phyloP scores from a whole-genome alignment of 768 basidiomycete genomes.

The Amanita molliuscula region DNA sequence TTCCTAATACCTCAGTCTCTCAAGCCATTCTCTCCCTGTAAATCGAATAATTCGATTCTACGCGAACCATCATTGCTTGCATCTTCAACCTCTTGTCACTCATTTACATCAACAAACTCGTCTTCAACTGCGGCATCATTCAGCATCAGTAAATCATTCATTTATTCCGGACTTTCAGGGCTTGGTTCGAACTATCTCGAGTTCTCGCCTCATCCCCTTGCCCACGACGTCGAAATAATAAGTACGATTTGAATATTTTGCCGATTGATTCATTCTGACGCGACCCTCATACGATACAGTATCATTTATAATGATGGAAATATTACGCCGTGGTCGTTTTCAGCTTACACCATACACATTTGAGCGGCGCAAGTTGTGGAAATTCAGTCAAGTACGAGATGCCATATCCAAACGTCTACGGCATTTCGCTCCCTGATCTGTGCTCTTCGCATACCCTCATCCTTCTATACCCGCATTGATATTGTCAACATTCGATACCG shows the following conservation, averaged over 20 bases:
- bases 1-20: constrained; percentile 29
- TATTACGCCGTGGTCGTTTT: constrained; percentile 50
- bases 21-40: constrained; percentile 12
- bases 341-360: constrained; percentile 36
- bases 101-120: constrained; percentile 10
- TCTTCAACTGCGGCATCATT: constrained; percentile 14
- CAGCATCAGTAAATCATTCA: constrained; percentile 26
- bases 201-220: constrained; percentile 37
- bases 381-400: constrained; percentile 29
- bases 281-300: constrained; percentile 20
- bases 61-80: constrained; percentile 8
- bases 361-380: constrained; percentile 39
- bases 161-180: constrained; percentile 41
- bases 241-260: constrained; percentile 20
- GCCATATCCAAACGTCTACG: constrained; percentile 26
- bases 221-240: constrained; percentile 42
- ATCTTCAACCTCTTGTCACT: constrained; percentile 8
- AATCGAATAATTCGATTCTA: constrained; percentile 12
- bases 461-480: background rate
- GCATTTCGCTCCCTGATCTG: constrained; percentile 18
- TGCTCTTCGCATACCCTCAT: background rate
- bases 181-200: constrained; percentile 51
- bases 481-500: background rate
- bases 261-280: constrained; percentile 9
- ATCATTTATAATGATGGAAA: constrained; percentile 56